These are phyloP conservation scores for Dryas drummondii DNA, from an alignment of 306 rosid species.

Conservation along the genomic window DNA sequence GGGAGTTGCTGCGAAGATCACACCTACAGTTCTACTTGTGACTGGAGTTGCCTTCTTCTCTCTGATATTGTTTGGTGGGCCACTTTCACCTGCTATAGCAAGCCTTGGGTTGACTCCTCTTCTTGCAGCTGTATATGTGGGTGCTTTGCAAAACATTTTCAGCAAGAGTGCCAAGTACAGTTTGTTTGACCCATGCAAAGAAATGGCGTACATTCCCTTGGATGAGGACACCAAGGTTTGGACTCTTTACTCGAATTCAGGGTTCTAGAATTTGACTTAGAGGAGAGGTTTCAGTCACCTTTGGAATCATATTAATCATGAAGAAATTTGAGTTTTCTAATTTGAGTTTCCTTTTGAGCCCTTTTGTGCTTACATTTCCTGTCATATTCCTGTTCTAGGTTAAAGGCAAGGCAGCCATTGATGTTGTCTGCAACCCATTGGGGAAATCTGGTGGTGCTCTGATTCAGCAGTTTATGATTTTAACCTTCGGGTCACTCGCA, in stretches of 20 bases:
- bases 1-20: conserved; percentile 95
- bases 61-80: conserved; percentile 70
- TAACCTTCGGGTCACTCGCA: conserved; percentile 88
- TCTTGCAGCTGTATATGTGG: conserved; percentile 97
- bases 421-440: conserved; percentile 98
- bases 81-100: conserved; percentile 64
- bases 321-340: neutral
- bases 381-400: conserved; percentile 52
- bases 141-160: conserved; percentile 98
- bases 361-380: conserved; percentile 14
- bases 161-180: conserved; percentile 99
- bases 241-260: conserved; percentile 12
- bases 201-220: conserved; percentile 98
- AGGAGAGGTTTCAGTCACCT: conserved; percentile 10
- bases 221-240: conserved; percentile 97
- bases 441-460: conserved; percentile 97
- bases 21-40: conserved; percentile 83
- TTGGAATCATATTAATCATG: conserved; percentile 5
- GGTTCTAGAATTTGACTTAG: neutral
- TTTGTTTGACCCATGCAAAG: conserved; percentile 96
- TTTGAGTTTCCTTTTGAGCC: neutral
- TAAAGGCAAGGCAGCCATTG: conserved; percentile 99
- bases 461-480: conserved; percentile 96
- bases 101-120: conserved; percentile 87
- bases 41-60: conserved; percentile 94